A percentile compares a stretch with the other conserved stretches of the same genome.
These are phyloP conservation scores for Saprolegnia parasitica DNA, from an alignment of 352 stramenopile genomes.

Conservation along the genomic window DNA sequence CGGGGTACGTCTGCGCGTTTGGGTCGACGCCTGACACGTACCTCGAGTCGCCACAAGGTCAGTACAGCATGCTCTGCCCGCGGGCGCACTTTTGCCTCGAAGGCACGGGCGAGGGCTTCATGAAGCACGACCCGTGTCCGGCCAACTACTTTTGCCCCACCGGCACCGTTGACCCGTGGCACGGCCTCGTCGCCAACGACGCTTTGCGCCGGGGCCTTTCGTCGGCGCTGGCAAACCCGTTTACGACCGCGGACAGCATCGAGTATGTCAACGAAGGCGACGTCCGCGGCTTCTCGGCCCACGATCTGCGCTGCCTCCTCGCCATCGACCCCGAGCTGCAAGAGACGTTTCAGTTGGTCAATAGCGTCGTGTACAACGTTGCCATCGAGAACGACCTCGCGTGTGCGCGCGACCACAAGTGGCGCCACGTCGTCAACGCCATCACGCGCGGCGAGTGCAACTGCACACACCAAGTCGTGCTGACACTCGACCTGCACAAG, in stretches of 20 bases:
- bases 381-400: constrained; percentile 66
- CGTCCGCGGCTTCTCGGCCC: constrained; percentile 80
- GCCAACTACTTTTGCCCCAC: constrained; percentile 94
- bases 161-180: constrained; percentile 83
- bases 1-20: constrained; percentile 92
- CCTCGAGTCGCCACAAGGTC: constrained; percentile 80
- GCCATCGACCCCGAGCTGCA: constrained; percentile 79
- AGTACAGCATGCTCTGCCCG: constrained; percentile 87
- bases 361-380: constrained; percentile 46
- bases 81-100: constrained; percentile 85
- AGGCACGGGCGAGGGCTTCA: constrained; percentile 82
- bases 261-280: constrained; percentile 88
- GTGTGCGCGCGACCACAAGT: constrained; percentile 94
- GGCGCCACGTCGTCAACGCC: constrained; percentile 80
- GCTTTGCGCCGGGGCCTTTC: constrained; percentile 71
- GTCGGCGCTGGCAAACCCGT: constrained; percentile 64
- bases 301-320: constrained; percentile 90
- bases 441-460: constrained; percentile 90
- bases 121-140: constrained; percentile 75
- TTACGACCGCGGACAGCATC: constrained; percentile 61
- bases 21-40: constrained; percentile 91
- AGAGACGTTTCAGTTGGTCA: constrained; percentile 42
- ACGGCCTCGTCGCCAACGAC: constrained; percentile 88
- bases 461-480: constrained; percentile 82
- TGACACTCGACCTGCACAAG: constrained; percentile 86